Conservation (phyloP, 2,329 filamentous ascomycete species). For the Chrysoporthe puriensis region DNA sequence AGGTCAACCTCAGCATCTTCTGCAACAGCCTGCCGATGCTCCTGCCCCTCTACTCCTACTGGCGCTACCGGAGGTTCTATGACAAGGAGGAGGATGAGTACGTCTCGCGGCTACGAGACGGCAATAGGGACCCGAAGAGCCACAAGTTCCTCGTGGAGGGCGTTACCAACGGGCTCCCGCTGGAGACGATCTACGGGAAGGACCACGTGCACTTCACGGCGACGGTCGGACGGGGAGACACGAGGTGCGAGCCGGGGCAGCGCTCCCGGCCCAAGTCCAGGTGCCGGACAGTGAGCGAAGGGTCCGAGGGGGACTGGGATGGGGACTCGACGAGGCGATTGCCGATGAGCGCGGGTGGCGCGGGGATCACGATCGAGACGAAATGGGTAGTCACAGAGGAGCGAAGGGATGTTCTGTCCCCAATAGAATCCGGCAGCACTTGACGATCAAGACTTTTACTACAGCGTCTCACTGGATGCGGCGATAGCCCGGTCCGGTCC, state of each 20-base stretch:
- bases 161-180: conserved; percentile 22
- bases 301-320: conserved; percentile 20
- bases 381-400: conserved; percentile 27
- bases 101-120: conserved; percentile 20
- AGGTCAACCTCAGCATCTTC: conserved; percentile 21
- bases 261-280: neutral
- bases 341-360: conserved; percentile 18
- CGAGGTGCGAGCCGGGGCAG: neutral
- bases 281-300: neutral
- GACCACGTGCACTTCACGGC: conserved; percentile 22
- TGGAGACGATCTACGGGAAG: conserved; percentile 27
- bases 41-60: conserved; percentile 23
- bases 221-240: conserved; percentile 18
- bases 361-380: conserved; percentile 24
- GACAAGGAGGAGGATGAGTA: conserved; percentile 24
- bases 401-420: neutral
- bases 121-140: neutral
- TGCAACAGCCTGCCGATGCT: conserved; percentile 28
- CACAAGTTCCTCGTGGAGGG: conserved; percentile 19
- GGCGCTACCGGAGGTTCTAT: conserved; percentile 22
- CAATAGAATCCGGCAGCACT: neutral
- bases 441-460: too few relatives aligned
- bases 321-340: conserved; percentile 22
- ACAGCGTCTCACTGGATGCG: too few relatives aligned
- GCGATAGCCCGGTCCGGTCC: too few relatives aligned